A percentile compares a stretch with the other conserved stretches of the same genome.
These are phyloP conservation scores for Micractinium conductrix DNA, from an alignment of 139 green algal species.

Conservation along the genomic window DNA sequence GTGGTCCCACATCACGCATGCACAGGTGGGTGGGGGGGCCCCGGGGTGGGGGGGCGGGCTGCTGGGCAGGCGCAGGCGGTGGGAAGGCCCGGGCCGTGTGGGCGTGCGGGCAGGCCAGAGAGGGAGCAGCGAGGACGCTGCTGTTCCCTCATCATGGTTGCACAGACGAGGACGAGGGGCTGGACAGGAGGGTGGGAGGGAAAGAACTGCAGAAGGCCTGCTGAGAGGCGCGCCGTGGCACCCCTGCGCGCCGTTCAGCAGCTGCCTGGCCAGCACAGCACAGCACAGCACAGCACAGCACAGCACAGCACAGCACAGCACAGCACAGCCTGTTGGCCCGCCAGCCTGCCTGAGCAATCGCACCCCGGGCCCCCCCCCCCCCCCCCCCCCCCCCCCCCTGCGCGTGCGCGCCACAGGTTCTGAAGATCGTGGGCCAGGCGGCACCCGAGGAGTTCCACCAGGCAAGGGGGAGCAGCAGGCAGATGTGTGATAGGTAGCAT, in stretches of 20 bases:
- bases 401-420: slow-evolving; percentile 26
- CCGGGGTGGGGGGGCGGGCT: too few species aligned
- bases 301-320: too few species aligned
- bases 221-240: background rate
- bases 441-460: slow-evolving; percentile 31
- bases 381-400: too few species aligned
- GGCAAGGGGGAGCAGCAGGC: too few species aligned
- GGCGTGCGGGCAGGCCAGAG: background rate
- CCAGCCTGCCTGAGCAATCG: too few species aligned
- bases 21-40: slow-evolving; percentile 50
- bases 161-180: too few species aligned
- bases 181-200: too few species aligned
- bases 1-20: slow-evolving; percentile 70
- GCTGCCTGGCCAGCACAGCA: too few species aligned
- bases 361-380: too few species aligned
- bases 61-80: background rate
- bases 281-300: too few species aligned
- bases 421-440: slow-evolving; percentile 41
- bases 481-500: too few species aligned
- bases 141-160: background rate
- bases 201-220: background rate
- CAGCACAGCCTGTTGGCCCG: too few species aligned
- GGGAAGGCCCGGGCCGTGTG: background rate
- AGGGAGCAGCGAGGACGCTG: background rate
- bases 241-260: background rate